Conservation (phyloP, 2,329 filamentous ascomycete genomes). For the Penicillium corylophilum region DNA sequence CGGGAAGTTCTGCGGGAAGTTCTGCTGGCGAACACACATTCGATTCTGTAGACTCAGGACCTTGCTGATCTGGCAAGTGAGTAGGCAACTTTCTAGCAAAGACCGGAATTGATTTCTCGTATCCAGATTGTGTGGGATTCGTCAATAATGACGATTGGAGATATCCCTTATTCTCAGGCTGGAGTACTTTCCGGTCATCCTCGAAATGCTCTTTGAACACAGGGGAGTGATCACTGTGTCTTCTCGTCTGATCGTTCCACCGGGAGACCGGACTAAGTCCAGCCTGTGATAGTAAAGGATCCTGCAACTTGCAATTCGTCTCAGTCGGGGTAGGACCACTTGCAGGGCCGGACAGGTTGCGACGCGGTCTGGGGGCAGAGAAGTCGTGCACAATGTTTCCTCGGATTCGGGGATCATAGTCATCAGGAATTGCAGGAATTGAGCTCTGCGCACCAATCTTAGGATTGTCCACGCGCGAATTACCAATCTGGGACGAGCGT, state of each 20-base stretch:
- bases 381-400: constrained; percentile 66
- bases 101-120: constrained; percentile 40
- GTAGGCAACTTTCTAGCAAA: constrained; percentile 47
- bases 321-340: constrained; percentile 15
- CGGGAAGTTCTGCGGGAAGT: constrained; percentile 5
- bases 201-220: constrained; percentile 63
- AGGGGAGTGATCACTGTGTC: constrained; percentile 52
- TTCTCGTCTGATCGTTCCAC: constrained; percentile 30
- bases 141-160: constrained; percentile 42
- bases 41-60: constrained; percentile 11
- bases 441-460: constrained; percentile 51
- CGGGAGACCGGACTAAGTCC: constrained; percentile 14
- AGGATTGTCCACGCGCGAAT: constrained; percentile 51
- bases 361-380: constrained; percentile 56
- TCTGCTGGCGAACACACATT: constrained; percentile 3
- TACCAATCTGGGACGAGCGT: constrained; percentile 53
- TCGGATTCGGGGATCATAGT: constrained; percentile 63
- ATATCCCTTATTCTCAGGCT: constrained; percentile 45
- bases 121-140: constrained; percentile 25
- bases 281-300: constrained; percentile 14
- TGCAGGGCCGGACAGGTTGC: constrained; percentile 31
- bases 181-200: constrained; percentile 45
- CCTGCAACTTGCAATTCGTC: constrained; percentile 9
- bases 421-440: constrained; percentile 55
- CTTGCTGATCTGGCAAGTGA: constrained; percentile 27